phyloP scores from a whole-genome alignment of 352 stramenopile genomes.

The Phytophthora pistaciae region DNA sequence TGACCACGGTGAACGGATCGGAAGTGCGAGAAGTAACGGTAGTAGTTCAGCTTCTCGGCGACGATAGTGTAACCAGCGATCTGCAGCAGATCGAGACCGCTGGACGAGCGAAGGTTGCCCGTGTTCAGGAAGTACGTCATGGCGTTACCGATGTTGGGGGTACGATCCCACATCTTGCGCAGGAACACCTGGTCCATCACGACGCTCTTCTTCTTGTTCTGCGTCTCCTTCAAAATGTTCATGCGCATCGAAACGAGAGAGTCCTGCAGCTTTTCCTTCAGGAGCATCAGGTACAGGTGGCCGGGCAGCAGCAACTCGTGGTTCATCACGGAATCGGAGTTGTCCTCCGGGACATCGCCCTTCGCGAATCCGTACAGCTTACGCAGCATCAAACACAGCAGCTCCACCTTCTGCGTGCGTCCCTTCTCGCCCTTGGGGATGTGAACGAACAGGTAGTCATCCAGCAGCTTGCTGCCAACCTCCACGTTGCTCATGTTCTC shows the following conservation, averaged over 20 bases:
- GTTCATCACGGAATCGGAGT: slow-evolving; percentile 99
- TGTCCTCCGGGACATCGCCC: slow-evolving; percentile 96
- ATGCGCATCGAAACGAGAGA: slow-evolving; percentile 79
- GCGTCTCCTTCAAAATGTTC: slow-evolving; percentile 86
- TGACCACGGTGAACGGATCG: slow-evolving; percentile 98
- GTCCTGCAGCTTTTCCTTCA: slow-evolving; percentile 99
- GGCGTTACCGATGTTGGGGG: slow-evolving; percentile 91
- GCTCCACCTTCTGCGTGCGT: slow-evolving; percentile 92
- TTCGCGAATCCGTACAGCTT: slow-evolving; percentile 99
- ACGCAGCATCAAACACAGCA: slow-evolving; percentile 97
- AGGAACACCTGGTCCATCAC: slow-evolving; percentile 92
- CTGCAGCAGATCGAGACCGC: slow-evolving; percentile 98
- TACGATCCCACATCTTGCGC: slow-evolving; percentile 94
- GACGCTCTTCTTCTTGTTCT: slow-evolving; percentile 62
- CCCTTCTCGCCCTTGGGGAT: slow-evolving; percentile 91
- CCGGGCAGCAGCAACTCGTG: slow-evolving; percentile 97
- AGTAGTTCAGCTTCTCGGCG: slow-evolving; percentile 99
- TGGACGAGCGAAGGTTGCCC: slow-evolving; percentile 97
- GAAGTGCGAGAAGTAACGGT: slow-evolving; percentile 99
- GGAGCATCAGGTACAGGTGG: slow-evolving; percentile 96
- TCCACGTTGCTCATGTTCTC: slow-evolving; percentile 91
- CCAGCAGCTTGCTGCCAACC: slow-evolving; percentile 89
- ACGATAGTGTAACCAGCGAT: slow-evolving; percentile 99
- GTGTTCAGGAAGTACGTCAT: slow-evolving; percentile 99
- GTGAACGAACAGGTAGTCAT: slow-evolving; percentile 98